Evolutionary conservation across 2,329 filamentous ascomycete genomes (phyloP), one percentile per base, ranked within the genome.

Genomic region (Allantophomopsis lycopodina): DNA sequence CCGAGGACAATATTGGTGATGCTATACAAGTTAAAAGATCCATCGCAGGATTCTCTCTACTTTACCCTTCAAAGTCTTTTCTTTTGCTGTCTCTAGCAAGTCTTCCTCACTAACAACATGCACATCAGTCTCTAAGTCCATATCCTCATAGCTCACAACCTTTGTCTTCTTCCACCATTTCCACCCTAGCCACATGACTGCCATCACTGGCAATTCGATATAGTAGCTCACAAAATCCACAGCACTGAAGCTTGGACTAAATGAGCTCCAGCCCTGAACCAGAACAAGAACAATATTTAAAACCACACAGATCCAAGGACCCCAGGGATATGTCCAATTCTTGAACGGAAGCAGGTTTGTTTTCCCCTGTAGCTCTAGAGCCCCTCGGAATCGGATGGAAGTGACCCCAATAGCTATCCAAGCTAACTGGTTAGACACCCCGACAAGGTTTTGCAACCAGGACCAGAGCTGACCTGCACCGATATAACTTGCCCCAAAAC

Each of bases 401-500:
- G 76, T 69, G 40, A 80, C 62, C 6, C 74, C 69, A 42, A 81
- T 82, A 41, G 71, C 65, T 47, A 73, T 69, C 76, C 77, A 81
- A 37, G 72, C 73, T 4, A 81, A 58, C 56, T 80, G 76, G 53
- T 79, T 80, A 0, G 75, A 79, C 0, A 81, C 76, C 10, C 76
- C 76, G 40, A 81, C 73, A 35, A 81, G 68, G 42, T 79, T 79
- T 51, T 80, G 76, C 14, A 80, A 56, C 76, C 76, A 80, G 1
- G 65, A 69, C 76, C 76, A 80, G 4, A 80, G 56, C 46, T 79
- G 65, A 1, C 76, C 76, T 0, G 76, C 75, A 0, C 75, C 73
- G 39, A 80, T 78, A 45, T 76, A 79, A 49, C 70, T 76, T 0
- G 74, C 73, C 2, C 73, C 76, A 40, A 81, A 80, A 48, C 74